Evolutionary conservation across 371 early-diverging fungal species (phyloP), one percentile per base, ranked within the genome.

Genomic region (Rhizopus delemar): DNA sequence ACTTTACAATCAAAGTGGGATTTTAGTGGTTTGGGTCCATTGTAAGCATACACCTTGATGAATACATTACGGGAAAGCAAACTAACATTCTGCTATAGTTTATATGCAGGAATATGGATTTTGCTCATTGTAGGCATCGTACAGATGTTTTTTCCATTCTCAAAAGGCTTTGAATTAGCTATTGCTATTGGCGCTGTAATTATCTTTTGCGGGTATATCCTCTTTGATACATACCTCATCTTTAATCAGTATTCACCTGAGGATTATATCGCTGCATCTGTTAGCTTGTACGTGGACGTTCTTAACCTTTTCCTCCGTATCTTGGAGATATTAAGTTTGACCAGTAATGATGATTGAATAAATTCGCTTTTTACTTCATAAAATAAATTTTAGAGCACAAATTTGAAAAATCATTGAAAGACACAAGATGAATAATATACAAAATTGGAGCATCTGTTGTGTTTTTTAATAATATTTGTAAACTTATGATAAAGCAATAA

Each of bases 261-360:
- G 46, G 92, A 92, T 51, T 92, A 90, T 60, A 86, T 92, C 15
- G 57, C 85, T 53, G 92, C 89, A n/a, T 76, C 86, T n/a, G 71
- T 89, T 39, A 81, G 83, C 39, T 77, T 93, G 35, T 93, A 93
- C 63, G 74, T 93, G 55, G 93, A 93, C 63, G 60, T 93, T 9
- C 70, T 93, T 70, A 93, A 93, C 63, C 75, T 93, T 57, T 93
- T 93, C 75, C 46, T 93, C 34, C 79, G 83, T 38, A 80, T 93
- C 41, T 74, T 93, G 58, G 76, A 89, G 52, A 77, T 90, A 43
- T 66, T 90, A 34, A 54, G 57, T 16, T 39, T 56, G 32, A 33
- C 41, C 15, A 56, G 56, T 39, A 51, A 29, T 13, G 56, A 59
- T 31, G 57, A 62, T 41, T 62, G 52, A 46, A 38, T 34, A 50